A percentile compares a stretch with the other conserved stretches of the same genome.
Conservation (phyloP, 495 filamentous ascomycete species). For the Pyronema domesticum region DNA sequence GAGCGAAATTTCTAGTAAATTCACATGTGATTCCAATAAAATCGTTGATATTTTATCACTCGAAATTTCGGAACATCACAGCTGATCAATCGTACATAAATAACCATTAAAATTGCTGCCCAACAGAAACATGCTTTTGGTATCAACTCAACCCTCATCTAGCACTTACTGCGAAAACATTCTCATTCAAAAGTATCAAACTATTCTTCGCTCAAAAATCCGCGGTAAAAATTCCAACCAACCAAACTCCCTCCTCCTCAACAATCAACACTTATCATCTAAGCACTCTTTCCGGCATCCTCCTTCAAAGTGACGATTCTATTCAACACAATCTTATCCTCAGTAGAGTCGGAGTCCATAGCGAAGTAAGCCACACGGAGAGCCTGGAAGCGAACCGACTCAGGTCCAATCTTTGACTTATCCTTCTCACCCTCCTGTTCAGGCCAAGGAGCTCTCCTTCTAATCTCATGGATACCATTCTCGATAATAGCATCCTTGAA, state of each 20-base stretch:
- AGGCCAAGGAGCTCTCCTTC: slow-evolving; percentile 62
- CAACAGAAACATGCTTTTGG: no score
- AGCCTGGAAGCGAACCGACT: slow-evolving; percentile 79
- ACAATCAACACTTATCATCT: not conserved
- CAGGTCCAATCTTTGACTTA: slow-evolving; percentile 39
- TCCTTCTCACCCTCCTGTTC: slow-evolving; percentile 48
- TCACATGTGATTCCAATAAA: no score
- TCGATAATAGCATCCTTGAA: slow-evolving; percentile 68
- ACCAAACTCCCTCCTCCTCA: not conserved
- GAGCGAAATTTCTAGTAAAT: no score
- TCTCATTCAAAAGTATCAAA: no score
- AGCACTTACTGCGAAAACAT: no score
- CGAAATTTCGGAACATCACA: no score
- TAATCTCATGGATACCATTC: slow-evolving; percentile 65
- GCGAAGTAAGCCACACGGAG: slow-evolving; percentile 81
- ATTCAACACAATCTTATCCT: slow-evolving; percentile 67
- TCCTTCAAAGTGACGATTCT: slow-evolving; percentile 88
- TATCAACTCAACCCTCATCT: no score
- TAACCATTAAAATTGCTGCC: no score
- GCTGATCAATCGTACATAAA: no score
- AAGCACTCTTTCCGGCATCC: slow-evolving; percentile 45
- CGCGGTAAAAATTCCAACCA: no score
- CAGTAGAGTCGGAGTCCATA: slow-evolving; percentile 62
- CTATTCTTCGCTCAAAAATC: no score
- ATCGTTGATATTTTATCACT: no score